These are phyloP conservation scores for Neurospora sp. DNA, from an alignment of 495 filamentous ascomycete genomes.

Conservation along the genomic window DNA sequence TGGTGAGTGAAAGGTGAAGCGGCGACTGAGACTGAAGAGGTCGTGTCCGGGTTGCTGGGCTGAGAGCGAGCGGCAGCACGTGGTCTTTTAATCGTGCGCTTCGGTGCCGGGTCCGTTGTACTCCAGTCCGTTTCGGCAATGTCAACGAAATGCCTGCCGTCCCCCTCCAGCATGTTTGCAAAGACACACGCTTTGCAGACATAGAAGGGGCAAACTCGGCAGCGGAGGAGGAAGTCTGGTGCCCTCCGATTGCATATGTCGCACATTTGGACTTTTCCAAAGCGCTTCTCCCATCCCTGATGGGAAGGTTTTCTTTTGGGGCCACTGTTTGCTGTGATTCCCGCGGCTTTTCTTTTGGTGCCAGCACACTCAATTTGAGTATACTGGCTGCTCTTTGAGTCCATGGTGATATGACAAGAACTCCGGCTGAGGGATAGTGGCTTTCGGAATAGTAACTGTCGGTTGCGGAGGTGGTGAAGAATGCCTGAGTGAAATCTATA, in stretches of 20 bases:
- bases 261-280: conserved; percentile 16
- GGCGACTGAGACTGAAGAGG: neutral
- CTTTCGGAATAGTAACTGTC: neutral
- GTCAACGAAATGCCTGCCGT: conserved; percentile 10
- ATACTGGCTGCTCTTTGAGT: neutral
- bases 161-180: neutral
- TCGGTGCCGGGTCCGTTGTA: neutral
- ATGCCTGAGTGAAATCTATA: neutral
- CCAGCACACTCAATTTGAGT: neutral
- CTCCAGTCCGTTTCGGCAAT: conserved; percentile 5
- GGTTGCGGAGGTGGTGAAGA: neutral
- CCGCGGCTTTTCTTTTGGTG: neutral
- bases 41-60: neutral
- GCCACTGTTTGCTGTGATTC: neutral
- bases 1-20: neutral
- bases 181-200: conserved; percentile 12
- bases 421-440: neutral
- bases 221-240: conserved; percentile 5
- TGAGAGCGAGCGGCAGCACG: neutral
- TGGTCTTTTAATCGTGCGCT: neutral
- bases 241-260: conserved; percentile 15
- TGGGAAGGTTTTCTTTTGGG: neutral
- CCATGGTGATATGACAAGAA: neutral
- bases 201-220: conserved; percentile 5
- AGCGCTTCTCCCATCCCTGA: neutral